Conservation (phyloP, 495 filamentous ascomycete species). For the Tuber melanosporum region DNA sequence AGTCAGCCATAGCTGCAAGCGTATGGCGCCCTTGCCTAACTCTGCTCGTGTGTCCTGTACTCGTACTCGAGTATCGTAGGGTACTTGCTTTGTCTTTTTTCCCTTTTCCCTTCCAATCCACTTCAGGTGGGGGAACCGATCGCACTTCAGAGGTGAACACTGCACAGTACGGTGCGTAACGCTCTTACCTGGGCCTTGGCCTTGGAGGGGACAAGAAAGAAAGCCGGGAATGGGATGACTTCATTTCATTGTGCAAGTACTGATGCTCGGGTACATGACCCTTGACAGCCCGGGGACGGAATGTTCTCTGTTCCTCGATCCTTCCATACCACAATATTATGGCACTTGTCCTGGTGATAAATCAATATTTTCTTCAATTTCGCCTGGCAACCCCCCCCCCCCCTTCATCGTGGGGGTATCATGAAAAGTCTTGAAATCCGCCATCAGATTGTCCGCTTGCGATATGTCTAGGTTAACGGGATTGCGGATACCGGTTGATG, state of each 20-base stretch:
- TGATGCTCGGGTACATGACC: not conserved
- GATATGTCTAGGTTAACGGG: not conserved
- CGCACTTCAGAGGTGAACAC: not conserved
- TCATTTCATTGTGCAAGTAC: not conserved
- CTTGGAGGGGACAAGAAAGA: not conserved
- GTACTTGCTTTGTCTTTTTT: not conserved
- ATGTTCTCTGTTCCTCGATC: not conserved
- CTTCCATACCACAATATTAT: not conserved
- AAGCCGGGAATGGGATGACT: not conserved
- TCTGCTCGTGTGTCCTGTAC: not conserved
- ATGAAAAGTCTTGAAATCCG: not conserved
- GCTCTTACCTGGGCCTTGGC: not conserved
- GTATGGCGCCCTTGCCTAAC: not conserved
- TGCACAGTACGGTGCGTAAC: not conserved
- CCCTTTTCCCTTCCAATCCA: not conserved
- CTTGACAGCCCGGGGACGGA: not conserved
- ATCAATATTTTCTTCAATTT: not conserved
- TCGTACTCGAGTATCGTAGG: not conserved
- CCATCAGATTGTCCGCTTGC: not conserved
- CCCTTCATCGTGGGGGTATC: too few species aligned
- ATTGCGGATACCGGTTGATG: not conserved
- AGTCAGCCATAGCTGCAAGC: not conserved
- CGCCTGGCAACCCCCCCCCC: not conserved
- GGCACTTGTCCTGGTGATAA: not conserved
- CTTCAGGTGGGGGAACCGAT: not conserved